Base-by-base conservation (phyloP, 192 early-diverging fungal genomes). In the Rhizoclosmatium globosum region DNA sequence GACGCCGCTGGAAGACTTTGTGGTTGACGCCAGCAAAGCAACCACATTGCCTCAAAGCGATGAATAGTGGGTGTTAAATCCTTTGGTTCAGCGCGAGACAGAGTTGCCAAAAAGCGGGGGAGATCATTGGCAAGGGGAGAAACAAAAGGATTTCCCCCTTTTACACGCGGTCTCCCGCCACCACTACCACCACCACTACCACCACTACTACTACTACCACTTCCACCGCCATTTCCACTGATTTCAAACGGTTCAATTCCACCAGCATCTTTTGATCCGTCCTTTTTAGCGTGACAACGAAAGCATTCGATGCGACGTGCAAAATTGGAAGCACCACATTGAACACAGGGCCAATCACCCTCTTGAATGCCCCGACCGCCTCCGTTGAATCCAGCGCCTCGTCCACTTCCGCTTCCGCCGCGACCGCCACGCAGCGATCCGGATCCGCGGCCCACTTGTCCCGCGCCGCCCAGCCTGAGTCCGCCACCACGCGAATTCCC, bases 21-120 rank as follows among this genome's bases (percentile, higher is more conserved):
- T 43, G 80, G 39, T 39, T 44, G 17, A 31, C 59, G 61, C 80
- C 80, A 81, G 76, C 65, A 71, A 11, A 56, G n/a, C 17, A 50
- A 48, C 80, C 80, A 81, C 23, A 68, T 4, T 39, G 60, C 15
- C 17, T 47, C 61, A 48, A n/a, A 44, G 21, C 53, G 56, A 17
- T 21, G 13, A 39, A 80, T 79, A 15, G 47, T 41, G 13, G 17
- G 19, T 11, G 77, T 7, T 15, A 80, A 31, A 23, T 17, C 38
- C 43, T 23, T 9, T 21, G 65, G 21, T 47, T 31, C n/a, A 13
- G 56, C 23, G 38, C 23, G n/a, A 13, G 38, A 19, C 47, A 81
- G 38, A 17, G 60, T 46, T 4, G 59, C 23, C 19, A 45, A 38
- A 44, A 74, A 74, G 42, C 72, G 72, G 19, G 38, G 21, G 31